These are phyloP conservation scores for Dendrostoma leiphaemia DNA, from an alignment of 2,329 filamentous ascomycete species.

Conservation along the genomic window DNA sequence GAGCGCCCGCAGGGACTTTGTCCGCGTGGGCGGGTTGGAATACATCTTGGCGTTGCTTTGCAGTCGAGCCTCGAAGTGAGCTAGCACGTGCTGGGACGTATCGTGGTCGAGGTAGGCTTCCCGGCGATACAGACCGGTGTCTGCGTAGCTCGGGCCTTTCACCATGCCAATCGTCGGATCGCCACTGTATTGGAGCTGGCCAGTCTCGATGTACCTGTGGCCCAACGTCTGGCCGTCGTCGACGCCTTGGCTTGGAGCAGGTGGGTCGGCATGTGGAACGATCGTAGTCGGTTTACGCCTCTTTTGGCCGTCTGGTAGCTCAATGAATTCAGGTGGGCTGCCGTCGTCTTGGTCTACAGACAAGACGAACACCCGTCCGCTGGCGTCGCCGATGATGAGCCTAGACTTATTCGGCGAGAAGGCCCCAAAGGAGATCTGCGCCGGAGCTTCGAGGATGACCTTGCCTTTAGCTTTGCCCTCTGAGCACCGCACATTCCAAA, in stretches of 20 bases:
- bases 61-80: slow-evolving; percentile 42
- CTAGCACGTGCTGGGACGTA: slow-evolving; percentile 41
- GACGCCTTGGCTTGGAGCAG: slow-evolving; percentile 33
- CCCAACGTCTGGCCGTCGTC: slow-evolving; percentile 27
- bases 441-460: slow-evolving; percentile 52
- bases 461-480: slow-evolving; percentile 44
- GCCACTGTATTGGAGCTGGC: slow-evolving; percentile 39
- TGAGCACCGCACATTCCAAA: slow-evolving; percentile 56
- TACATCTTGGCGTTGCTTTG: slow-evolving; percentile 34
- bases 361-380: slow-evolving; percentile 57
- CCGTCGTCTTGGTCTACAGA: slow-evolving; percentile 45
- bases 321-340: slow-evolving; percentile 32
- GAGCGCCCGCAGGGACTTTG: not conserved
- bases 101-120: slow-evolving; percentile 49
- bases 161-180: slow-evolving; percentile 53
- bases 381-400: slow-evolving; percentile 60
- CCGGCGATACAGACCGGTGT: slow-evolving; percentile 42
- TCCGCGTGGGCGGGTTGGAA: not conserved
- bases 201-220: slow-evolving; percentile 34
- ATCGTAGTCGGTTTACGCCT: slow-evolving; percentile 44
- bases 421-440: slow-evolving; percentile 55
- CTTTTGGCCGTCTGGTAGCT: slow-evolving; percentile 34
- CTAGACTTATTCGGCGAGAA: slow-evolving; percentile 57
- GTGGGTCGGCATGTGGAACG: slow-evolving; percentile 49
- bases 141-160: slow-evolving; percentile 52